Evolutionary conservation across 2,329 filamentous ascomycete genomes (phyloP), one percentile per base, ranked within the genome.

Genomic region (Thielaviopsis euricoi): DNA sequence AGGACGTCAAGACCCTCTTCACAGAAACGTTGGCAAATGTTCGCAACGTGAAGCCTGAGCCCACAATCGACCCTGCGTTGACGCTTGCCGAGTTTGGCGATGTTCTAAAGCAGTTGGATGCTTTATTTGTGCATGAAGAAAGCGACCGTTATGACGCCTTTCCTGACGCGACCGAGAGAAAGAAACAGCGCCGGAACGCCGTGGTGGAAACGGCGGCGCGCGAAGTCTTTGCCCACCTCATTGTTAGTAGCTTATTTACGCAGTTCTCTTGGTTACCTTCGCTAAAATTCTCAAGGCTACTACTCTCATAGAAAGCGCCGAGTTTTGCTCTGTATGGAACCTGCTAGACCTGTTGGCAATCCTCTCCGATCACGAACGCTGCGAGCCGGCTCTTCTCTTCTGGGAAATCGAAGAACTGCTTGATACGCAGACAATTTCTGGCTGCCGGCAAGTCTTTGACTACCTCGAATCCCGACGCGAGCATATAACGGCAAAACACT

Each of bases 381-480:
- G 75, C 67, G 89, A 95, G 62, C 82, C 88, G 0, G 86, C 86
- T 19, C 75, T 98, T 9, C 77, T 93, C 7, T 89, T 95, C 66
- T 90, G 87, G 79, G 80, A 98, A 17, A 83, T 96, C 21, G 93
- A 99, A 68, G 93, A 97, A 70, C 79, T 98, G 1, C 78, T 98
- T 25, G 94, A 98, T 69, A 95, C 89, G 66, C 91, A 98, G 69
- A 95, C 90, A 0, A 95, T 96, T 49, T 80, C 89, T 23, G 90
- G 88, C 33, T 98, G 93, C 67, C 84, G 89, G 61, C 87, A 81
- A 61, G 86, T 97, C 15, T 97, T 98, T 67, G 89, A 95, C 67
- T 98, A 90, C 65, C 79, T 98, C 50, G 94, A 98, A 69, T 96
- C 93, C 22, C 81, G 94, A 60, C 81, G 93, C 66, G 90, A 97